Conservation (phyloP, 768 basidiomycete genomes). For the Calocybe indica region DNA sequence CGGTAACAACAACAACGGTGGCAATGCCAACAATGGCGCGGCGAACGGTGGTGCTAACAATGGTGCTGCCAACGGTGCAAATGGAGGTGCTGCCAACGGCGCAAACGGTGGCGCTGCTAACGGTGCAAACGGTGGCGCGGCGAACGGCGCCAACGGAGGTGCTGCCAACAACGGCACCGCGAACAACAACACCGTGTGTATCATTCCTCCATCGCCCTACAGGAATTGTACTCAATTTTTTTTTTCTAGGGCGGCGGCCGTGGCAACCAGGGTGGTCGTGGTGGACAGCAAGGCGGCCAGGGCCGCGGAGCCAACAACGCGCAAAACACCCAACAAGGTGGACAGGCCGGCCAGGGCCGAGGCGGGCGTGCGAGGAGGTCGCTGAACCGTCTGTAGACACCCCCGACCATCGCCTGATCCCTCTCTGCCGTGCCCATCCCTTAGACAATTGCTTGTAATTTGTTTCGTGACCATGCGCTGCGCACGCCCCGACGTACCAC, state of each 20-base stretch:
- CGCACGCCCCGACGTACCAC: too few species aligned
- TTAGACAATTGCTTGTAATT: too few species aligned
- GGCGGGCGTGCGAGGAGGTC: too few species aligned
- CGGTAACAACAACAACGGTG: constrained; percentile 5
- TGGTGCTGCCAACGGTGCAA: constrained; percentile 3
- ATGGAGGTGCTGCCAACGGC: background rate
- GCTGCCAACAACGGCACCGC: constrained; percentile 6
- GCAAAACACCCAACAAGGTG: background rate
- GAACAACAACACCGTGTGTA: background rate
- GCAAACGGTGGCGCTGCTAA: constrained; percentile 1
- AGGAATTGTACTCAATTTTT: background rate
- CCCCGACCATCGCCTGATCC: too few species aligned
- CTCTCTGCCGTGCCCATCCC: too few species aligned
- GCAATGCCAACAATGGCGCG: constrained; percentile 5
- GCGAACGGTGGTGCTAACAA: constrained; percentile 5
- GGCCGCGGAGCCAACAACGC: background rate
- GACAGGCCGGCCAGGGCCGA: background rate
- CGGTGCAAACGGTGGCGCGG: constrained; percentile 3
- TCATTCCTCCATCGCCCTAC: background rate
- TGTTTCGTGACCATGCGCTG: too few species aligned
- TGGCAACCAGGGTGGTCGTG: constrained; percentile 2
- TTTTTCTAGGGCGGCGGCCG: background rate
- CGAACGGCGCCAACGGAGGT: constrained; percentile 6
- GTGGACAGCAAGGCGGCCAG: background rate
- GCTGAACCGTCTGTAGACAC: too few species aligned